Conservation (phyloP, 1,139 yeast species). For the Scheffersomyces lignicola region DNA sequence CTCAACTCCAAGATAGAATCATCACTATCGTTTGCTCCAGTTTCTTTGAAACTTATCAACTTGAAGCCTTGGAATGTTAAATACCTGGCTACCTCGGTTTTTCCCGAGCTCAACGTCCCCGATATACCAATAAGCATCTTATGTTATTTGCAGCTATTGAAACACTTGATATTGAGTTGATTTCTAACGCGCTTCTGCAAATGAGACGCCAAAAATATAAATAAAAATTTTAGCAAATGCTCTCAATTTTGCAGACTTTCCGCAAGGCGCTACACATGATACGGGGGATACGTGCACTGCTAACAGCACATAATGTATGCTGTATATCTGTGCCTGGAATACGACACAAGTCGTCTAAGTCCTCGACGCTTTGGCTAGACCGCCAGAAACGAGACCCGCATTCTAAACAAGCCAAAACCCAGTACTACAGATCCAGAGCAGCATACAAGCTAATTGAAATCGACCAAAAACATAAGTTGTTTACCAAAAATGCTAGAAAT, state of each 20-base stretch:
- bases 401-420: constrained; percentile 63
- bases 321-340: no score
- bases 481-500: constrained; percentile 48
- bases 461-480: constrained; percentile 60
- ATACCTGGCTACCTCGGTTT: constrained; percentile 61
- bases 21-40: constrained; percentile 4
- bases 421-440: constrained; percentile 77
- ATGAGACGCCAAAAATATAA: no score
- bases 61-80: constrained; percentile 59
- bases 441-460: constrained; percentile 82
- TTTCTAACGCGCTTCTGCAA: no score
- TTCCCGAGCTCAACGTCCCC: constrained; percentile 72
- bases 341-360: constrained; percentile 27
- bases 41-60: constrained; percentile 19
- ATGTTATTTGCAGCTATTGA: no score
- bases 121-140: constrained; percentile 75
- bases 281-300: no score
- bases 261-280: no score
- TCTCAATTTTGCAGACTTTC: no score
- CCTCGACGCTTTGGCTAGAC: constrained; percentile 71
- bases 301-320: no score
- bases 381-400: constrained; percentile 67
- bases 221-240: no score
- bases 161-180: no score
- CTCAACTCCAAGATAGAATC: constrained; percentile 6